Evolutionary conservation across 345 rosid genomes (phyloP).

Genomic region (Gossypium mustelinum): DNA sequence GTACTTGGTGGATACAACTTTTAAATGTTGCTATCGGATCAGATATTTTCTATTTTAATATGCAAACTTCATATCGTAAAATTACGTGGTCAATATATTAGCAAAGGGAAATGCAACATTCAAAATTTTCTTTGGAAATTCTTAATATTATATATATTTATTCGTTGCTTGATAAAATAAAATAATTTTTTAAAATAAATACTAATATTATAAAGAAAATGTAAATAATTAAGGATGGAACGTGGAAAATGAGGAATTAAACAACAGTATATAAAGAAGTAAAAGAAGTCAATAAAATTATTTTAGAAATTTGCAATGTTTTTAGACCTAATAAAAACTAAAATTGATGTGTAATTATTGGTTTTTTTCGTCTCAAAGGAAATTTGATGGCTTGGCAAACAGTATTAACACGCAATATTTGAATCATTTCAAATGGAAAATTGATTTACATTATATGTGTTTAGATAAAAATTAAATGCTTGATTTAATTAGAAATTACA

Average conservation of each 20-base stretch:
- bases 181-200: too few relatives aligned
- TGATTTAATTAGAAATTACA: too few relatives aligned
- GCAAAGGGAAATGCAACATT: not conserved
- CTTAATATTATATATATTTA: too few relatives aligned
- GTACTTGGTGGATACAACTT: conserved; percentile 2
- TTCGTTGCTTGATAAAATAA: too few relatives aligned
- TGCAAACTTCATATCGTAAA: not conserved
- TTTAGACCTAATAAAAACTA: not conserved
- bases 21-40: not conserved
- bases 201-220: too few relatives aligned
- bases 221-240: too few relatives aligned
- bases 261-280: not conserved
- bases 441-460: too few relatives aligned
- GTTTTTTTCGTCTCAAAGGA: not conserved
- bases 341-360: not conserved
- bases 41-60: not conserved
- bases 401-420: too few relatives aligned
- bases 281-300: not conserved
- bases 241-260: not conserved
- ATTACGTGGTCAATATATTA: not conserved
- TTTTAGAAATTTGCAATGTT: not conserved
- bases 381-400: too few relatives aligned
- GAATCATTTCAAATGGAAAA: too few relatives aligned
- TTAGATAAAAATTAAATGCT: too few relatives aligned
- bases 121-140: too few relatives aligned